Conservation (phyloP, 2,329 filamentous ascomycete genomes). For the Paecilomyces fulvus region DNA sequence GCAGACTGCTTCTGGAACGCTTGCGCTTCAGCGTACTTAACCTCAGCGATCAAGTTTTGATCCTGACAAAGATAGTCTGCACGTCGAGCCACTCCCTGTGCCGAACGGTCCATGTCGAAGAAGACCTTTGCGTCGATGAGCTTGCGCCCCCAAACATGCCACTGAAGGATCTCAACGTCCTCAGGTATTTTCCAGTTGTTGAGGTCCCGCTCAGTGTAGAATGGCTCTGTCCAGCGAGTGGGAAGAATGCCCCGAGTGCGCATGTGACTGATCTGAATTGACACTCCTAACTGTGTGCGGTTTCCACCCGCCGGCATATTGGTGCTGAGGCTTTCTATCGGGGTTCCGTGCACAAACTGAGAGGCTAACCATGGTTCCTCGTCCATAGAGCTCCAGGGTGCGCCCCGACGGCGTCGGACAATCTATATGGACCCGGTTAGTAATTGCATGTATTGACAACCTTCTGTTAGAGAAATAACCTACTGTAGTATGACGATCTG, state of each 20-base stretch:
- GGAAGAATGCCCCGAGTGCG: conserved; percentile 4
- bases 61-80: conserved; percentile 9
- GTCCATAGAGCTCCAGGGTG: not conserved
- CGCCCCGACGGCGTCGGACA: not conserved
- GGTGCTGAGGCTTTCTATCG: conserved; percentile 5
- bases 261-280: conserved; percentile 8
- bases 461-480: not conserved
- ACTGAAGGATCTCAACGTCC: conserved; percentile 11
- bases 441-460: not conserved
- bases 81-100: conserved; percentile 5
- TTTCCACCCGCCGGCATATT: conserved; percentile 7
- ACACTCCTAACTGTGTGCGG: not conserved
- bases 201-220: not conserved
- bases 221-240: conserved; percentile 6
- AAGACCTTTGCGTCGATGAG: conserved; percentile 10
- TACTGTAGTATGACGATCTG: not conserved
- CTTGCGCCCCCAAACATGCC: conserved; percentile 8
- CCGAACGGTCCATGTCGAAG: conserved; percentile 7
- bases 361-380: conserved; percentile 10
- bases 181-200: conserved; percentile 9
- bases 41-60: conserved; percentile 2
- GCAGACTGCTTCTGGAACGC: not conserved
- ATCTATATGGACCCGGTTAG: not conserved
- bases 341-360: conserved; percentile 6
- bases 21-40: conserved; percentile 3